Base-by-base conservation (phyloP, 2,329 filamentous ascomycete species). In the Ceratocystis colombiana region DNA sequence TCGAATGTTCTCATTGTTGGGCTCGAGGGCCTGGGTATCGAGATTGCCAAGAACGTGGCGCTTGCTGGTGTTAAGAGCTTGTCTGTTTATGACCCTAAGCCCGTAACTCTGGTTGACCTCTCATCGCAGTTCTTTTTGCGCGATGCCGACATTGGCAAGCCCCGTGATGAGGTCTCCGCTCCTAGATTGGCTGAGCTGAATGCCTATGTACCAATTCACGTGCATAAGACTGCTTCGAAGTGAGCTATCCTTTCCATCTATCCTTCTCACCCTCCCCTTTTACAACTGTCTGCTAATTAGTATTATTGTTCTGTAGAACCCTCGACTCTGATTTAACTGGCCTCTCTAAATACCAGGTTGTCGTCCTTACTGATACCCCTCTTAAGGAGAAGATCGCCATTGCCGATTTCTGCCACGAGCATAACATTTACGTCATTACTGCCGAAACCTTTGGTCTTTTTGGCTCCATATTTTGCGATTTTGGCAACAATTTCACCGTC, bases 31-130 rank as follows among this genome's bases (percentile, higher is more conserved):
- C 84, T 99, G 50, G 94, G 94, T 79, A 93, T 96, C 66, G 94
- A 99, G 78, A 94, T 99, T 72, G 93, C 94, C 73, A 99, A 99
- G 83, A 99, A 99, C 73, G 90, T 99, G 73, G 94, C 94, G 68
- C 87, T 99, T 71, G 94, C 94, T 72, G 94, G 94, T 75, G 94
- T 99, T 78, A 99, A 99, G 82, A 96, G 92, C 73, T 79, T 99
- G 71, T 94, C 93, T 1, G 83, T 99, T 66, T 90, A 91, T 79
- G 94, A 99, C 74, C 93, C 94, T 61, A 85, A 87, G 61, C 90
- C 90, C 53, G 88, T 89, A 65, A 82, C 86, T 71, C 88, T 96
- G 71, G 83, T 90, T 71, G 94, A 99, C 74, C 85, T 99, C 44
- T 97, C 94, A 50, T 89, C 94, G 55, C 94, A 99, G 76, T 99